These are phyloP conservation scores for Pilobolus umbonatus DNA, from an alignment of 192 early-diverging fungal genomes.

Conservation along the genomic window DNA sequence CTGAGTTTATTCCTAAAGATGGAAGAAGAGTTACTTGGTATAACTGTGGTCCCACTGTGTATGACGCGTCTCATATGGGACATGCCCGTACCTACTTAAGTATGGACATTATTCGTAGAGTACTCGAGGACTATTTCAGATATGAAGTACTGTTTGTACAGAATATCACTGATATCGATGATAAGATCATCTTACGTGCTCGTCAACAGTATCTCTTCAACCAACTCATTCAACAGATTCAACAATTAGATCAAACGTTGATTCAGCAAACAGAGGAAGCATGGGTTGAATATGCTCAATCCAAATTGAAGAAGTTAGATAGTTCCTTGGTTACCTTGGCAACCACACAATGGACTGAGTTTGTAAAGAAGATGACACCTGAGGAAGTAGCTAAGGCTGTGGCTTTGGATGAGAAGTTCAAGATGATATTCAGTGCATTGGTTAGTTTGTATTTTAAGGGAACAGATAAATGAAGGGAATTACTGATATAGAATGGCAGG, in stretches of 20 bases:
- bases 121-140: constrained; percentile 92
- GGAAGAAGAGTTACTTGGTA: constrained; percentile 92
- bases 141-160: constrained; percentile 94
- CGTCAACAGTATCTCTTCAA: constrained; percentile 79
- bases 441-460: constrained; percentile 31
- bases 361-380: constrained; percentile 45
- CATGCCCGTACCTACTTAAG: constrained; percentile 93
- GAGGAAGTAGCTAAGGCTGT: constrained; percentile 39
- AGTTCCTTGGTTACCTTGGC: constrained; percentile 37
- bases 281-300: constrained; percentile 56
- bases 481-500: constrained; percentile 15
- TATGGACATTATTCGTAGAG: constrained; percentile 89
- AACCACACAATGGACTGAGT: constrained; percentile 50
- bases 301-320: constrained; percentile 53
- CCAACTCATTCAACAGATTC: constrained; percentile 41
- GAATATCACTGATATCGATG: constrained; percentile 99
- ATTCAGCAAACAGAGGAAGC: constrained; percentile 56
- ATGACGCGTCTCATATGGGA: constrained; percentile 92
- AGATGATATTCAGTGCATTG: constrained; percentile 70
- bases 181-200: constrained; percentile 93
- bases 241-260: constrained; percentile 43
- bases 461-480: not conserved
- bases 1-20: constrained; percentile 80
- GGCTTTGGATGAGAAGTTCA: constrained; percentile 56
- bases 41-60: constrained; percentile 97